Evolutionary conservation across 164 flowering plant species (phyloP), one percentile per base, ranked within the genome.

Genomic region (Magnolia changhungtana): DNA sequence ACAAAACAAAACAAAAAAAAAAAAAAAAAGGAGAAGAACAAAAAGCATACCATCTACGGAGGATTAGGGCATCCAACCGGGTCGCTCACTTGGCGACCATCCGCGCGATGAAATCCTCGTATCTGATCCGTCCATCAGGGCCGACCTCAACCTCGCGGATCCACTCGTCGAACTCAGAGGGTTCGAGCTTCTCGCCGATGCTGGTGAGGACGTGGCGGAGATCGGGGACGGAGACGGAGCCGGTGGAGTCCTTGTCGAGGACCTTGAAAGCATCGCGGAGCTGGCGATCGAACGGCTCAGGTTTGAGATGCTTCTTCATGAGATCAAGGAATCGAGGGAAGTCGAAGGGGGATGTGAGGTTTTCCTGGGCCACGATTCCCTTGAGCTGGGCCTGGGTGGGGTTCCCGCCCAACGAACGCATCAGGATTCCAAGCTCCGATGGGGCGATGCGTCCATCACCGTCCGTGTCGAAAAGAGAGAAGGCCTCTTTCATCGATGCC

Each of bases 111-210:
- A 93, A 92, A 76, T 93, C 98, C 78, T 95, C 98, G 76, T 95
- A 93, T 49, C 87, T 84, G 86, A 95, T 95, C 88, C 83, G 86
- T 3, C 98, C 98, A 70, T 95, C 98, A 37, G 94, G 82, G 29
- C 95, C 93, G 63, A 93, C 96, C 74, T 93, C 96, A 37, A 95
- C 92, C 83, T 93, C 98, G 13, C 93, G 89, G 88, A 95, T 95
- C 98, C 98, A 95, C 91, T 93, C 97, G 75, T 95, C 98, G 69
- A 95, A 95, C 86, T 95, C 98, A 9, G 90, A 83, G 5, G 92
- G 92, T 76, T 95, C 98, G 58, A 93, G 89, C 83, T 93, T 95
- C 90, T 95, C 98, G 7, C 98, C 98, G 50, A 93, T 95, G 74
- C 88, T 88, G 24, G 98, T 95, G 29, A 95, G 81, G 61, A 92